These are phyloP conservation scores for Zygoascus hellenicus DNA, from an alignment of 1,139 yeast species.

Conservation along the genomic window DNA sequence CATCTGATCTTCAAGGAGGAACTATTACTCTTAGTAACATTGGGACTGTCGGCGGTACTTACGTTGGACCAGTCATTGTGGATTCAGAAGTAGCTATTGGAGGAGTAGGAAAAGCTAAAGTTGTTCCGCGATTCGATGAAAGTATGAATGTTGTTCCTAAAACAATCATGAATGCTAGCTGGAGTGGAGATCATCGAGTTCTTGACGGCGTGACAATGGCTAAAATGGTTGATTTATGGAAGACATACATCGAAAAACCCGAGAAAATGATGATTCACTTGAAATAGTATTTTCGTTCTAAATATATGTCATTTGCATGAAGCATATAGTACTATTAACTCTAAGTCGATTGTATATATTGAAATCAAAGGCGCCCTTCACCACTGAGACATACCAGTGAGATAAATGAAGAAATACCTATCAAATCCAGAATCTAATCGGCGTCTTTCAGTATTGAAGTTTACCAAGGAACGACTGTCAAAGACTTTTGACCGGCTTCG, in stretches of 20 bases:
- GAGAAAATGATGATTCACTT: slow-evolving; percentile 24
- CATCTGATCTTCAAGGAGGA: slow-evolving; percentile 70
- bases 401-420: too few relatives aligned
- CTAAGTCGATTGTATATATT: background rate
- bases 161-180: slow-evolving; percentile 30
- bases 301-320: background rate
- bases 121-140: slow-evolving; percentile 28
- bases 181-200: slow-evolving; percentile 36
- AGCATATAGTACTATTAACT: background rate
- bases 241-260: slow-evolving; percentile 27
- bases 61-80: slow-evolving; percentile 64
- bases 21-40: slow-evolving; percentile 73
- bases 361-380: too few relatives aligned
- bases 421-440: too few relatives aligned
- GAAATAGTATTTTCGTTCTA: slow-evolving; percentile 9
- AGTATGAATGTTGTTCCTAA: slow-evolving; percentile 26
- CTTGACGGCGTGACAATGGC: slow-evolving; percentile 36
- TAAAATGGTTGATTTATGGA: slow-evolving; percentile 29
- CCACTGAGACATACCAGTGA: too few relatives aligned
- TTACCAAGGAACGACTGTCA: too few relatives aligned
- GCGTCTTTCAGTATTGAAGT: too few relatives aligned
- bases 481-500: too few relatives aligned
- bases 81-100: slow-evolving; percentile 33
- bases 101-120: slow-evolving; percentile 30
- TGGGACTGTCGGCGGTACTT: slow-evolving; percentile 73